Evolutionary conservation across 1,284 basidiomycete species (phyloP).

Genomic region (Heterobasidion parviporum): DNA sequence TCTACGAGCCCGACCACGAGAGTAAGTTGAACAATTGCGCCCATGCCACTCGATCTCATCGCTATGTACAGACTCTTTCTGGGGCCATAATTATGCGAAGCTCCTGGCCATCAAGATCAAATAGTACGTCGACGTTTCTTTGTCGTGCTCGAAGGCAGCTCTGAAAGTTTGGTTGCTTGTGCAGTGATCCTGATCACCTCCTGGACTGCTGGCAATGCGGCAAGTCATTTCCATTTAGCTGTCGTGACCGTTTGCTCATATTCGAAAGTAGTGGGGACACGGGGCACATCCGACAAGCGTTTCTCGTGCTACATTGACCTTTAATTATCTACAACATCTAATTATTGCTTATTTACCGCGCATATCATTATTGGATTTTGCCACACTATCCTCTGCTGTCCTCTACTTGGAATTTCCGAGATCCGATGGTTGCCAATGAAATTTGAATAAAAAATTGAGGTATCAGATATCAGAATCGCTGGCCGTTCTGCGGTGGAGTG

Average conservation of each 20-base stretch:
- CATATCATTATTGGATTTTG: background rate
- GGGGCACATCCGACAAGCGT: constrained; percentile 11
- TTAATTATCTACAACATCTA: background rate
- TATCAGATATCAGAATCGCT: no score
- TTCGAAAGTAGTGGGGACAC: constrained; percentile 16
- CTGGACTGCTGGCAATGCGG: constrained; percentile 58
- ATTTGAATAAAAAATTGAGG: background rate
- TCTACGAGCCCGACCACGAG: constrained; percentile 45
- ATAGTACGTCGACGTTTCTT: constrained; percentile 32
- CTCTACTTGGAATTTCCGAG: background rate
- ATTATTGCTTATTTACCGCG: background rate
- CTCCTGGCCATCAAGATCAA: constrained; percentile 43
- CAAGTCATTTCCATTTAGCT: constrained; percentile 18
- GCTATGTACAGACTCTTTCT: constrained; percentile 28
- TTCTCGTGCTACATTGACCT: constrained; percentile 17
- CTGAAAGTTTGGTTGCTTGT: background rate
- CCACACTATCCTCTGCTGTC: background rate
- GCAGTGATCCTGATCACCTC: constrained; percentile 42
- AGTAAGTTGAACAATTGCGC: constrained; percentile 4
- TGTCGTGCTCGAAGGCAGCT: constrained; percentile 1
- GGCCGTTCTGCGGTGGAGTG: no score
- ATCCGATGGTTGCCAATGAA: background rate
- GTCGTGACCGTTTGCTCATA: background rate
- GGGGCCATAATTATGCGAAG: constrained; percentile 41
- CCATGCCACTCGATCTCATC: background rate